These are phyloP conservation scores for Aspergillus aculeatinus DNA, from an alignment of 2,329 filamentous ascomycete species.

Conservation along the genomic window DNA sequence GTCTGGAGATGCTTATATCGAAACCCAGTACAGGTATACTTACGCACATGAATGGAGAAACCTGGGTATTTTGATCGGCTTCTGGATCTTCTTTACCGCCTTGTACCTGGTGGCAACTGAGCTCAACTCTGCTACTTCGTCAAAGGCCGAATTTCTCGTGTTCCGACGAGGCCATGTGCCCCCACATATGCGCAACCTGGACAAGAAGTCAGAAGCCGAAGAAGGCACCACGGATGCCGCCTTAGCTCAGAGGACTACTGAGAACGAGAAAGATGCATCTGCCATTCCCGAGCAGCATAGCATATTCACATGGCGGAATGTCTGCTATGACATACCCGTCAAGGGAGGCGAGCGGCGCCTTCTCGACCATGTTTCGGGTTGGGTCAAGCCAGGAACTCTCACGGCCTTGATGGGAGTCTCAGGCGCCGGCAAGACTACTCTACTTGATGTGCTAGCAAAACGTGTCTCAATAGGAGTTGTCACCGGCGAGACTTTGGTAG, in stretches of 20 bases:
- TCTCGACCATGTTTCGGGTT: constrained; percentile 55
- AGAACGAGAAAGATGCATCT: constrained; percentile 18
- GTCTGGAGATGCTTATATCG: constrained; percentile 62
- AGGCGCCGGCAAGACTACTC: constrained; percentile 62
- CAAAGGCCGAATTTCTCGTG: constrained; percentile 67
- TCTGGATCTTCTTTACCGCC: constrained; percentile 63
- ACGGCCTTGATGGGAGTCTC: constrained; percentile 63
- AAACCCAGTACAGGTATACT: constrained; percentile 56
- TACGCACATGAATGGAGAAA: constrained; percentile 65
- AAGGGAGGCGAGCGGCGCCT: constrained; percentile 53
- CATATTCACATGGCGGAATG: constrained; percentile 54
- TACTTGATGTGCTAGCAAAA: constrained; percentile 58
- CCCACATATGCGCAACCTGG: constrained; percentile 27
- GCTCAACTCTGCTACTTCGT: constrained; percentile 62
- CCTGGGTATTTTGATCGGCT: constrained; percentile 65
- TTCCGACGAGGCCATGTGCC: constrained; percentile 60
- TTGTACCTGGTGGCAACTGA: constrained; percentile 65
- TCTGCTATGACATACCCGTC: constrained; percentile 55
- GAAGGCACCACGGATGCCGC: constrained; percentile 16
- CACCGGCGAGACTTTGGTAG: constrained; percentile 66
- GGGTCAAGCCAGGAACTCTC: constrained; percentile 56
- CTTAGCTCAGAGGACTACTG: constrained; percentile 12
- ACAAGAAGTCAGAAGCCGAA: constrained; percentile 22
- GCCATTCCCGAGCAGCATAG: constrained; percentile 37
- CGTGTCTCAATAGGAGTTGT: constrained; percentile 62